Conservation (phyloP, 2,329 filamentous ascomycete genomes). For the Colletotrichum horii region DNA sequence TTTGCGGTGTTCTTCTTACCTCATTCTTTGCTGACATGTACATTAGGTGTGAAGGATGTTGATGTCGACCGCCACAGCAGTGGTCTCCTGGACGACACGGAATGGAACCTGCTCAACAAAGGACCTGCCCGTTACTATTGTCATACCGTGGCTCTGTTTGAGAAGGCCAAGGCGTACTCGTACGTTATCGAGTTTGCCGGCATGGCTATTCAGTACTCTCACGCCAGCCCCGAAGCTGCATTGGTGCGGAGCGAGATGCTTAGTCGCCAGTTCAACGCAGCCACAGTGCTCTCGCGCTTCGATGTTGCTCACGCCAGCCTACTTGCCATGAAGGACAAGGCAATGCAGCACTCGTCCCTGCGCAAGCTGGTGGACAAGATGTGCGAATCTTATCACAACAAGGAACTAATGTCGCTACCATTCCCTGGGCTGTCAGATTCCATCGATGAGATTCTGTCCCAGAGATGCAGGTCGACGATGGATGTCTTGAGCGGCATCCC, state of each 20-base stretch:
- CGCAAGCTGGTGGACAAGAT: constrained; percentile 72
- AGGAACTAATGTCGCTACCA: constrained; percentile 75
- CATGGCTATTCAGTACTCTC: constrained; percentile 71
- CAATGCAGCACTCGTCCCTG: constrained; percentile 75
- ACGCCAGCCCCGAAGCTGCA: constrained; percentile 35
- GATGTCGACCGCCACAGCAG: constrained; percentile 60
- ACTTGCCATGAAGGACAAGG: constrained; percentile 71
- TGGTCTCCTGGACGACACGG: constrained; percentile 76
- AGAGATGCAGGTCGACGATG: constrained; percentile 71
- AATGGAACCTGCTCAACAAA: constrained; percentile 71
- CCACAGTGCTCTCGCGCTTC: constrained; percentile 79
- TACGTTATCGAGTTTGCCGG: constrained; percentile 85
- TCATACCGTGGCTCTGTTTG: constrained; percentile 84
- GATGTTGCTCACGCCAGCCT: constrained; percentile 83
- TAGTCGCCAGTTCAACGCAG: constrained; percentile 82
- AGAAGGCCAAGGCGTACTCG: constrained; percentile 76
- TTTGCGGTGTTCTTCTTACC: constrained; percentile 23
- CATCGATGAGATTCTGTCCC: constrained; percentile 79
- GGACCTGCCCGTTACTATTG: constrained; percentile 86
- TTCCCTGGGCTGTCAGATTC: constrained; percentile 79
- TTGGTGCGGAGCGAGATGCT: constrained; percentile 73
- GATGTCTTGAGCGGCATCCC: constrained; percentile 71
- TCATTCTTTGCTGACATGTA: constrained; percentile 32
- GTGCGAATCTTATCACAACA: constrained; percentile 69
- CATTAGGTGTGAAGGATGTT: constrained; percentile 49